Evolutionary conservation across 2,329 filamentous ascomycete species (phyloP), one percentile per base, ranked within the genome.

Genomic region (Alternaria ventricosa): DNA sequence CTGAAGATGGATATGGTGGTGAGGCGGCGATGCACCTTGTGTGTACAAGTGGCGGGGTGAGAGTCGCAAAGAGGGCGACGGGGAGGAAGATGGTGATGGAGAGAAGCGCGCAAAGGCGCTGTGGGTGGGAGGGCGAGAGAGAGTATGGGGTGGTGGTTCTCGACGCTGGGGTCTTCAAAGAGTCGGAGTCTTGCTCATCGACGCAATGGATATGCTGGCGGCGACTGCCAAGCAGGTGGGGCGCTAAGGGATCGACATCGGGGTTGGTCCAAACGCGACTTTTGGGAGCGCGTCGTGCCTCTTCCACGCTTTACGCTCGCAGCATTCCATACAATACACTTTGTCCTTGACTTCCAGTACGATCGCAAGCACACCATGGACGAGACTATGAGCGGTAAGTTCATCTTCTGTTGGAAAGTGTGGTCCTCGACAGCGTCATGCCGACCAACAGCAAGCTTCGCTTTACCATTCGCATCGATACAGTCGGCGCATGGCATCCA

Each of bases 151-250:
- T 66, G 58, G 59, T 66, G 75, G 73, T 79, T 77, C 78, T 71
- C 68, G 78, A 79, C 78, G 75, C 78, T 74, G 78, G 51, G 78
- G 78, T 78, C 78, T 78, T 79, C 78, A 74, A 79, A 79, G 78
- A 77, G 75, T 51, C 23, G 33, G 54, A 71, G 60, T 54, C 36
- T 18, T 51, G 64, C 54, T 68, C 41, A 57, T 63, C 45, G 46
- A 64, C 55, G 60, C 61, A 64, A 57, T 71, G 50, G 46, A 73
- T 70, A 66, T 73, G 57, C 68, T 58, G 62, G 44, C 61, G 55
- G 54, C 66, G 33, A 57, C 15, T 62, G 55, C 67, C 61, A 70
- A 70, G 66, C 65, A 65, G 63, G 60, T 57, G 49, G 63, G 60
- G 61, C 58, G 53, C 49, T 57, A 61, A 50, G 18, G 12, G 60